Conservation (phyloP, 257 asterid species). For the Solanum chaucha region DNA sequence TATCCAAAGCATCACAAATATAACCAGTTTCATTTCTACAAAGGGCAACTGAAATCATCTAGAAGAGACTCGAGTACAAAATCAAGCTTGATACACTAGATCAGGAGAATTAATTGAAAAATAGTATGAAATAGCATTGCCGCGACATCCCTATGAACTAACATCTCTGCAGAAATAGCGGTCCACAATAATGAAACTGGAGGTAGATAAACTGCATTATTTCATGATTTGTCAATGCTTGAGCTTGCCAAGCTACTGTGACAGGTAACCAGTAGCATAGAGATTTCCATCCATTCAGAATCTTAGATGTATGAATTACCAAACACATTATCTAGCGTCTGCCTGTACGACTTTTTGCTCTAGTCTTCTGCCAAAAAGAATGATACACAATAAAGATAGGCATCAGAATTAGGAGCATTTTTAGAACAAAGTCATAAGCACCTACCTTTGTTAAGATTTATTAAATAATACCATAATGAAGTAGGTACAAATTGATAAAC, state of each 20-base stretch:
- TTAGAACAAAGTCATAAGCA: neutral
- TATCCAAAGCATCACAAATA: neutral
- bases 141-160: neutral
- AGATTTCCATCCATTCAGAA: conserved; percentile 1
- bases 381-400: neutral
- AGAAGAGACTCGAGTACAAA: neutral
- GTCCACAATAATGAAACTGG: neutral
- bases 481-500: neutral
- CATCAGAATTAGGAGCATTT: neutral
- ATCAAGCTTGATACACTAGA: neutral
- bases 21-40: neutral
- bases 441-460: neutral
- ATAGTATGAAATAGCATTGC: neutral
- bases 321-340: conserved; percentile 36
- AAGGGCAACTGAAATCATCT: neutral
- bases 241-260: neutral
- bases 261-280: neutral
- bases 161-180: neutral
- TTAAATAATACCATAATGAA: neutral
- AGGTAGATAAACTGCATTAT: neutral
- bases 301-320: neutral
- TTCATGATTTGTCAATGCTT: neutral
- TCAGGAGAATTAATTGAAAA: neutral
- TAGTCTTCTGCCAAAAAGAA: conserved; percentile 46
- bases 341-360: conserved; percentile 60